Evolutionary conservation across 257 asterid species (phyloP), one percentile per base, ranked within the genome.

Genomic region (Nicotiana obtusifolia): DNA sequence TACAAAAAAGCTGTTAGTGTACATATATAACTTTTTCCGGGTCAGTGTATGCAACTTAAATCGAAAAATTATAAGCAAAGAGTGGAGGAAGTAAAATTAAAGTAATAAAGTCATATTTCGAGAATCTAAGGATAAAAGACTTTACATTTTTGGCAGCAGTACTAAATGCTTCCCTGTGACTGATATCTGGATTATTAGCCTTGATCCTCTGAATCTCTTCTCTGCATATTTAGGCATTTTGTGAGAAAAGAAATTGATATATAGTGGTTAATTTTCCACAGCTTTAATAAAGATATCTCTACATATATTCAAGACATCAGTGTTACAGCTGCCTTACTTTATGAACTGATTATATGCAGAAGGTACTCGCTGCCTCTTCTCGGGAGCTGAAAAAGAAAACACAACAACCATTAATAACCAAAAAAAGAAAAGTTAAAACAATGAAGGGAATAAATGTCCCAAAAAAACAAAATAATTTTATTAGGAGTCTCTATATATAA

Each of bases 311-410:
- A 57, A 65, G 22, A 54, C 69, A 79, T 20, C 33, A 64, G 31
- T 67, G 10, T 16, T 69, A 59, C 64, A 47, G 69, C 49, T 68
- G 19, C 66, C 64, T 83, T 90, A 94, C 97, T 92, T 94, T 86
- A 94, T 94, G 93, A 94, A 94, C 88, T 94, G 98, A 86, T 94
- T 94, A 89, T 94, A 94, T 31, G 98, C 97, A 78, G 98, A 94
- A 56, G 98, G 98, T 44, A 94, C 95, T 54, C 98, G 89, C 85
- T 92, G 97, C 84, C 98, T 88, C 89, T 94, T 94, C 93, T 94
- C 98, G 28, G 98, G 98, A 77, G 98, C 98, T 94, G 97, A 53
- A 62, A 85, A 64, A 78, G 22, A 30, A 30, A 52, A 13, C 8
- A n/a, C 30, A 54, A 56, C 31, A 8, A 62, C n/a, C 5, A 24